phyloP scores from a whole-genome alignment of 225 moss, liverwort and hornwort genomes.

The Physcomitrium patens region DNA sequence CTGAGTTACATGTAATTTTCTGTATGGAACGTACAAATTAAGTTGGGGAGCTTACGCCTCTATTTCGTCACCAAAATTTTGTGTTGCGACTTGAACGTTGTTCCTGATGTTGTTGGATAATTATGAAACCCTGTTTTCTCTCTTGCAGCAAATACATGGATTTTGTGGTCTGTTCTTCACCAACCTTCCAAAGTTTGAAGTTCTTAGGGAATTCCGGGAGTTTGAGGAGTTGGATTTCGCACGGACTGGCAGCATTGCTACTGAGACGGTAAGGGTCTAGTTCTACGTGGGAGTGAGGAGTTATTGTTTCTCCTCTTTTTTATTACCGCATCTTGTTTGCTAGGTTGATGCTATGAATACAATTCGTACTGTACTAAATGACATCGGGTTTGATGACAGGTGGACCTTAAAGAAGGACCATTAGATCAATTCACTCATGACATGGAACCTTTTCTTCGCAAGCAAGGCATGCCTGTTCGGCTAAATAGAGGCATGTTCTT shows the following conservation, averaged over 20 bases:
- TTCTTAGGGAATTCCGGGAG: slow-evolving; percentile 70
- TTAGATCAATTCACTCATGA: slow-evolving; percentile 93
- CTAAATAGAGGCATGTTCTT: slow-evolving; percentile 73
- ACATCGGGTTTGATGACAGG: slow-evolving; percentile 43
- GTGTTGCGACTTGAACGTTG: too few relatives aligned
- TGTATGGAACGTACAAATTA: too few relatives aligned
- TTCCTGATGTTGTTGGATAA: too few relatives aligned
- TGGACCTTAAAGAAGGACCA: slow-evolving; percentile 87
- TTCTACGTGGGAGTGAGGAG: neutral
- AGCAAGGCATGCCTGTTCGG: slow-evolving; percentile 97
- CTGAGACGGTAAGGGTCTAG: slow-evolving; percentile 62
- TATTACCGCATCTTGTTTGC: neutral
- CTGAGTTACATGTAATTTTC: too few relatives aligned
- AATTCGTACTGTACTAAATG: neutral
- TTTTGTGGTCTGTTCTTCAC: slow-evolving; percentile 82
- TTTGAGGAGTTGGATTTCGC: slow-evolving; percentile 89
- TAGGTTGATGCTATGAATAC: neutral
- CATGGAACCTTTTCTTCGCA: slow-evolving; percentile 97
- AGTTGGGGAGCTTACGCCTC: too few relatives aligned
- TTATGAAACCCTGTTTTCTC: too few relatives aligned
- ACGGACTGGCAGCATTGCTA: slow-evolving; percentile 85
- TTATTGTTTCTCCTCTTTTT: neutral
- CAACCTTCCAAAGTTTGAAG: slow-evolving; percentile 79
- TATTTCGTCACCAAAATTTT: too few relatives aligned
- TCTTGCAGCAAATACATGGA: slow-evolving; percentile 69